Evolutionary conservation across 371 early-diverging fungal genomes (phyloP), one percentile per base, ranked within the genome.

Genomic region (Syncephalastrum contaminatum): DNA sequence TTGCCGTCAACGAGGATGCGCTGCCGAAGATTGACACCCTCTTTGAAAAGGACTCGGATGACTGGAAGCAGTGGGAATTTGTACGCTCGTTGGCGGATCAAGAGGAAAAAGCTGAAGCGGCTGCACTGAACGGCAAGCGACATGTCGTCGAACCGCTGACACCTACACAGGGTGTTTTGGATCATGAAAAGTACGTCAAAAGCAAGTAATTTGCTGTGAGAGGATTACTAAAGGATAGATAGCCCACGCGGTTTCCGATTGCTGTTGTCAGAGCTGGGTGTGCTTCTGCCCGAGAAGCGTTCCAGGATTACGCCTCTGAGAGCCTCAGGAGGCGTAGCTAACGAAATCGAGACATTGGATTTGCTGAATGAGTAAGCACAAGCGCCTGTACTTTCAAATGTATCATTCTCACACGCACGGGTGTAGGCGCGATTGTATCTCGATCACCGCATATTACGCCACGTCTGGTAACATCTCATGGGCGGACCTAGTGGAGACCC

Each of bases 361-460:
- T 57, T 59, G 40, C 46, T 88, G 24, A 83, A 85, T 51, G 90
- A 89, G 89, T 88, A 81, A 66, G 78, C 54, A 22, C 13, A 48
- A 3, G 5, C 8, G 24, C 5, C 13, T 30, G 16, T 27, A 6
- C 15, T 22, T 50, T 19, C 18, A 15, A 21, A 6, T 21, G 53
- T 19, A 21, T 8, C 16, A 24, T 22, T 16, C 21, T 22, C 22
- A 21, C 53, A n/a, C 14, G 5, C 22, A 22, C 27, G 10, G 24
- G 48, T 24, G 12, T 66, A 90, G 91, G 55, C 82, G 92, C 5
- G 91, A 92, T 50, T 88, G 88, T 53, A 75, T 90, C 19, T 80
- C 81, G 4, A 67, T 88, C 39, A 75, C 82, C 4, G 84, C 86
- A 0, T 80, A 87, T 40, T 90, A 80, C 67, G 82, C 84, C 8